Base-by-base conservation (phyloP, 2,329 filamentous ascomycete species). In the Sclerotinia spermophila region DNA sequence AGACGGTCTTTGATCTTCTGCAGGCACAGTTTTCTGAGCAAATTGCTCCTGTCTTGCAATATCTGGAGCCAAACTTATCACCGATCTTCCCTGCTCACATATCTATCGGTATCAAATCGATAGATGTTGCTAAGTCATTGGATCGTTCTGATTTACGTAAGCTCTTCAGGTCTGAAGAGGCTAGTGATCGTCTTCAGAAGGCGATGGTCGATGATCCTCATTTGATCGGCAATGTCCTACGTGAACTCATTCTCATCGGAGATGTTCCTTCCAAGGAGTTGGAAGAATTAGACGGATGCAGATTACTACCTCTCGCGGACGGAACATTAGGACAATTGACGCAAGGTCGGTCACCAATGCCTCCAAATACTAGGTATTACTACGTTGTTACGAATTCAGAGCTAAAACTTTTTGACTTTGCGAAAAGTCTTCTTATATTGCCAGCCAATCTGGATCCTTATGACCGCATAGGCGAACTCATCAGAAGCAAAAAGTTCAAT, bases 1-100 rank as follows among this genome's bases (percentile, higher is more conserved):
- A 74, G 60, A 74, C 76, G 30, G 56, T 75, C 3, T 77, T 78
- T 69, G 75, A 77, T 61, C 75, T 75, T 55, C 67, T 77, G 13
- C 60, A 71, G 3, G 51, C 71, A 17, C 19, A 33, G 0, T 35
- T 69, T 17, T 75, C 75, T 6, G 64, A 59, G 5, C 38, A 53
- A 42, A 55, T 77, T 24, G 62, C 71, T 8, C 71, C 73, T 15
- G 53, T 77, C 5, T 65, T 77, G 0, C 17, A 76, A 24, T 7
- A 33, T 0, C 42, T 76, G 40, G 60, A 62, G 17, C 69, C 73
- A 0, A 73, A 75, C n/a, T 42, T 77, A 7, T 71, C 76, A 19
- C 59, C 68, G 17, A 8, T 71, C 13, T 67, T 76, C 17, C 75
- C 59, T 76, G 60, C 21, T 35, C 24, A 67, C 42, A 33, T 70